Evolutionary conservation across 768 basidiomycete genomes (phyloP).

Genomic region (Crassisporium funariophilum): DNA sequence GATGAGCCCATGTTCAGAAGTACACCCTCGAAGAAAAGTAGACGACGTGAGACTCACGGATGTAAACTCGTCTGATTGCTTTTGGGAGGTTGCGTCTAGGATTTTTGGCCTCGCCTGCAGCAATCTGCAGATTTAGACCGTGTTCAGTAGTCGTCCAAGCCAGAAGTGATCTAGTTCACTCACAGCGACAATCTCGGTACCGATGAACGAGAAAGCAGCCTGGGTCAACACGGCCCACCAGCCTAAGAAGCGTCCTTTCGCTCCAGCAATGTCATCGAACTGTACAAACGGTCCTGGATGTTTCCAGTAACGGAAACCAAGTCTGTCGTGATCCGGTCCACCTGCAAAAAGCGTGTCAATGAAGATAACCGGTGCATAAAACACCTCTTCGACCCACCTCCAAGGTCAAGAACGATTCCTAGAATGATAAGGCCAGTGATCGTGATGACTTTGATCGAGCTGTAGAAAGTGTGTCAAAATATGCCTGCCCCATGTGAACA

Average conservation of each 20-base stretch:
- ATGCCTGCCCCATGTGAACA: neutral
- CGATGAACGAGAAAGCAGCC: slow-evolving; percentile 91
- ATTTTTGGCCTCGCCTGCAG: slow-evolving; percentile 90
- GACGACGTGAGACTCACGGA: slow-evolving; percentile 43
- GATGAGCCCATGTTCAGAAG: neutral
- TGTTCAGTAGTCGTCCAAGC: no score
- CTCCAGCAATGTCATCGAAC: slow-evolving; percentile 60
- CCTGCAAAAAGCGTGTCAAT: slow-evolving; percentile 38
- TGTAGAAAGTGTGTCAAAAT: slow-evolving; percentile 13
- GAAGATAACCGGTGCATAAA: slow-evolving; percentile 3
- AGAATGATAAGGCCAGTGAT: slow-evolving; percentile 72
- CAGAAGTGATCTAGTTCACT: slow-evolving; percentile 21
- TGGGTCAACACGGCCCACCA: slow-evolving; percentile 68
- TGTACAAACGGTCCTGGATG: slow-evolving; percentile 89
- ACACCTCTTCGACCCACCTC: slow-evolving; percentile 43
- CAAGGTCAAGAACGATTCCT: slow-evolving; percentile 81
- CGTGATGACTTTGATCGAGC: slow-evolving; percentile 88
- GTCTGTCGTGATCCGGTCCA: slow-evolving; percentile 77
- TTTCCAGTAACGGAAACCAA: slow-evolving; percentile 82
- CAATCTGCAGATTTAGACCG: slow-evolving; percentile 52
- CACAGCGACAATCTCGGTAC: slow-evolving; percentile 92
- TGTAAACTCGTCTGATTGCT: slow-evolving; percentile 73
- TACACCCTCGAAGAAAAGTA: neutral
- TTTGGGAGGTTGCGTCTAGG: slow-evolving; percentile 65
- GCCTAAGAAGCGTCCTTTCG: slow-evolving; percentile 72